Evolutionary conservation across 2,329 filamentous ascomycete species (phyloP), one percentile per base, ranked within the genome.

Genomic region (Aschersonia sp.): DNA sequence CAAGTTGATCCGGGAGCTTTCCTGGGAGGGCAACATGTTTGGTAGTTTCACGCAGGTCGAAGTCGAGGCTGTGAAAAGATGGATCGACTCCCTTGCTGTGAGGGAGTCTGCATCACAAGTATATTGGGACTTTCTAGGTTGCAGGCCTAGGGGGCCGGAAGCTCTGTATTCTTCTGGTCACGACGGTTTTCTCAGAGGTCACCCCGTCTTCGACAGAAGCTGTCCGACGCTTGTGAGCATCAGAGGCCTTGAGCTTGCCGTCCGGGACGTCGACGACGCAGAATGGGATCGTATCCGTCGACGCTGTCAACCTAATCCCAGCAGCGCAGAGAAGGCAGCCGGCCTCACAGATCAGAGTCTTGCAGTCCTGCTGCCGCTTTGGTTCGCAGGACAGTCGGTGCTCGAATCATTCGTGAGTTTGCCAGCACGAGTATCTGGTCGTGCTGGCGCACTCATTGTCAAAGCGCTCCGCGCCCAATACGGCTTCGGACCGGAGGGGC

Each of bases 21-120:
- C 52, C 1, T 73, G 69, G 69, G 62, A 63, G 30, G 71, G 70
- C 5, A 64, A 60, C 42, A 73, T 73, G 70, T 74, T 70, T 52
- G 70, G 70, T 1, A 61, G 68, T 22, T 74, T 74, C 53, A 73
- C 68, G 1, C 54, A 66, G 12, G 56, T 54, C 9, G 71, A 74
- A 52, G 58, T 51, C 10, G 40, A 35, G 5, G 4, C 39, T 5
- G 29, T 54, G 6, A 32, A 45, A 8, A 43, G 43, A 14, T 54
- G 52, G 52, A 52, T 54, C 33, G 51, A 22, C 35, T 12, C 8
- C 35, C 8, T 37, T 37, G 35, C 35, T 9, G 35, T 12, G 35
- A 2, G 8, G 12, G 35, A 5, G 35, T 37, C 35, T 37, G 35
- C 35, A 37, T 37, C 35, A 5, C 22, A 22, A 22, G 35, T 4